Evolutionary conservation across 2,329 filamentous ascomycete species (phyloP).

Genomic region (Fusarium napiforme): DNA sequence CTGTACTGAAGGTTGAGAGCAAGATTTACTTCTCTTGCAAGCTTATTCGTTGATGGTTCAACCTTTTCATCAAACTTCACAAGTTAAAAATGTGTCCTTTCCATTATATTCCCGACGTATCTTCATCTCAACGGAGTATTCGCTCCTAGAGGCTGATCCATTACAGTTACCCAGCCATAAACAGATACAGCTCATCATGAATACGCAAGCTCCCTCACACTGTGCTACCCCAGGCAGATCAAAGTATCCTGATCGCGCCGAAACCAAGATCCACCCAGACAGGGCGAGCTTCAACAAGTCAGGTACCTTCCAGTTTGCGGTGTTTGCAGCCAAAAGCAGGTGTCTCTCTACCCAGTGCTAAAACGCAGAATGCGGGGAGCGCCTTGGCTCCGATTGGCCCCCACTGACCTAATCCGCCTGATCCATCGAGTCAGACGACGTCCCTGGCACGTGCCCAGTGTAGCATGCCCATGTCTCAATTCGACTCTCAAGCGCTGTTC

Average conservation of each 20-base stretch:
- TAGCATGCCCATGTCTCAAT: slow-evolving; percentile 39
- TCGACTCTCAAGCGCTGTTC: slow-evolving; percentile 20
- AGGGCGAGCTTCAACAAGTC: slow-evolving; percentile 36
- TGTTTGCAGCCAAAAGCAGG: slow-evolving; percentile 23
- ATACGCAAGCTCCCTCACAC: slow-evolving; percentile 16
- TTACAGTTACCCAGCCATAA: slow-evolving; percentile 19
- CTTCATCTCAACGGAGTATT: neutral
- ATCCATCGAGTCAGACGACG: slow-evolving; percentile 48
- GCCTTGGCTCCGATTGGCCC: slow-evolving; percentile 43
- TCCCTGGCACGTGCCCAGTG: slow-evolving; percentile 45
- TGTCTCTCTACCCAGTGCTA: slow-evolving; percentile 35
- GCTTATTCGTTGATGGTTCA: neutral
- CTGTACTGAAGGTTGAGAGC: neutral
- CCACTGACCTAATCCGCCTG: slow-evolving; percentile 43
- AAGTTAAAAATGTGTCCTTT: neutral
- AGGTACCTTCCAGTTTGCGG: slow-evolving; percentile 37
- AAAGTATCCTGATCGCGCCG: slow-evolving; percentile 30
- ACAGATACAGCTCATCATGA: slow-evolving; percentile 35
- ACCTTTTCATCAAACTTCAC: neutral
- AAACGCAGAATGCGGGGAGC: slow-evolving; percentile 44
- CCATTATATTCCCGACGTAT: neutral
- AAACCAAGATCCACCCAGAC: slow-evolving; percentile 13
- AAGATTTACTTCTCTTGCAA: neutral
- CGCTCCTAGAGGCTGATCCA: slow-evolving; percentile 9
- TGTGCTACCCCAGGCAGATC: slow-evolving; percentile 12